Percentiles rank a stretch among this genome's conserved stretches.
Conservation (phyloP, 768 basidiomycete genomes). For the Rickenella mellea region DNA sequence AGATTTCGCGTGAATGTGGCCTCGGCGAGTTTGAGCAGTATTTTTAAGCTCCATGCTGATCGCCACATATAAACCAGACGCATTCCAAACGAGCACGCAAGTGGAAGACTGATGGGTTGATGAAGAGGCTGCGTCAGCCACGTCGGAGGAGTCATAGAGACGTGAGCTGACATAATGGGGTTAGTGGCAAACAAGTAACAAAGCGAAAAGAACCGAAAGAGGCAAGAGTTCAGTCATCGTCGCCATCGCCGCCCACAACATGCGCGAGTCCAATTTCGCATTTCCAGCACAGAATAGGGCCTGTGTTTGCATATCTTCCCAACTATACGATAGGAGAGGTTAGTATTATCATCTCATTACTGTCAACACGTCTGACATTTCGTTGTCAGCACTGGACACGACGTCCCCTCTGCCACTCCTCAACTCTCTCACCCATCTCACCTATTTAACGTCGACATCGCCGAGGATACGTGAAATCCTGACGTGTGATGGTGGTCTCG, state of each 20-base stretch:
- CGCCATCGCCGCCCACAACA: constrained; percentile 21
- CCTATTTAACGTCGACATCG: constrained; percentile 93
- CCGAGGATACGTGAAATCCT: constrained; percentile 97
- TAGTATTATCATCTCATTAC: constrained; percentile 16
- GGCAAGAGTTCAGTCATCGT: constrained; percentile 2
- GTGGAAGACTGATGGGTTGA: too few species aligned
- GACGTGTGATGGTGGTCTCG: constrained; percentile 95
- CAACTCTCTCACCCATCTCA: constrained; percentile 93
- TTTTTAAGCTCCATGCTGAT: too few species aligned
- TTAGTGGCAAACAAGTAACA: too few species aligned
- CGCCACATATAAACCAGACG: too few species aligned
- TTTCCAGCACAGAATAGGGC: constrained; percentile 94
- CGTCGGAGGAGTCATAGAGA: too few species aligned
- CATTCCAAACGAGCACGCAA: too few species aligned
- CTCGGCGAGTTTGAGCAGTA: too few species aligned
- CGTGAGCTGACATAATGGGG: too few species aligned
- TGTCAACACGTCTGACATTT: not conserved
- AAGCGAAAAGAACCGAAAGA: too few species aligned
- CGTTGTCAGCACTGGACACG: constrained; percentile 36
- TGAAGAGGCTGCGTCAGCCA: too few species aligned
- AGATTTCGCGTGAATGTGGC: too few species aligned
- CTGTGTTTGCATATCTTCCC: constrained; percentile 87
- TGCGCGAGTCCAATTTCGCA: constrained; percentile 94
- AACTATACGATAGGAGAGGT: constrained; percentile 94
- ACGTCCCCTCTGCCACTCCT: constrained; percentile 60